Base-by-base conservation (phyloP, 768 basidiomycete species). In the Cystobasidium ongulense region DNA sequence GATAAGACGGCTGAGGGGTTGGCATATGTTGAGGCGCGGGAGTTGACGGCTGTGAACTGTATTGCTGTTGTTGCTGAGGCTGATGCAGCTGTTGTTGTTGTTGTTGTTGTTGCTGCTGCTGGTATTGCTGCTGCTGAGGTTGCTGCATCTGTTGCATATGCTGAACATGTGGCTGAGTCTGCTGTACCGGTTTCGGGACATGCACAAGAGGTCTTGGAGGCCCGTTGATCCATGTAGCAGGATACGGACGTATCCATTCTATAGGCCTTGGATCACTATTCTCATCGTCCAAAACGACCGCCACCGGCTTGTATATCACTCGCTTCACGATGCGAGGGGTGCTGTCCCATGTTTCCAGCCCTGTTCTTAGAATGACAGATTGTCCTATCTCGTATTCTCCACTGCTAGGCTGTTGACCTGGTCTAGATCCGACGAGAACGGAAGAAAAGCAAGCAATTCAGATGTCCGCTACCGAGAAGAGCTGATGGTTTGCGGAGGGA, bases 301-400 rank as follows among this genome's bases (percentile, higher is more conserved):
- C 72, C 18, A 73, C 72, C 23, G 72, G 72, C 39, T 46, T 67
- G 31, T 73, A 73, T 63, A 73, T 73, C 13, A 73, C 62, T 23
- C 63, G 17, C 29, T 50, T 50, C 17, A 73, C 63, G 21, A 36
- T 46, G 36, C 46, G 72, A 63, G 72, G 64, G 10, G 35, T 54
- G 8, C 25, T 29, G 21, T 71, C 68, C 68, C 68, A 71, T 8
- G 39, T 52, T 10, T 41, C 65, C 10, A 53, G 52, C n/a, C 33
- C 31, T 4, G 27, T 71, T 11, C 68, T 53, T 11, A 61, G 25
- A 18, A 54, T 59, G 35, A 71, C 68, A 36, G 53, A 35, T 59
- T 71, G 68, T 13, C 68, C 68, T 3, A 71, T 54, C 59, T 71
- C 68, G 35, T 71, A 71, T 43, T 71, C 68, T 13, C 68, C 68